These are phyloP conservation scores for Elongisporangium undulatum DNA, from an alignment of 352 stramenopile genomes.

Conservation along the genomic window DNA sequence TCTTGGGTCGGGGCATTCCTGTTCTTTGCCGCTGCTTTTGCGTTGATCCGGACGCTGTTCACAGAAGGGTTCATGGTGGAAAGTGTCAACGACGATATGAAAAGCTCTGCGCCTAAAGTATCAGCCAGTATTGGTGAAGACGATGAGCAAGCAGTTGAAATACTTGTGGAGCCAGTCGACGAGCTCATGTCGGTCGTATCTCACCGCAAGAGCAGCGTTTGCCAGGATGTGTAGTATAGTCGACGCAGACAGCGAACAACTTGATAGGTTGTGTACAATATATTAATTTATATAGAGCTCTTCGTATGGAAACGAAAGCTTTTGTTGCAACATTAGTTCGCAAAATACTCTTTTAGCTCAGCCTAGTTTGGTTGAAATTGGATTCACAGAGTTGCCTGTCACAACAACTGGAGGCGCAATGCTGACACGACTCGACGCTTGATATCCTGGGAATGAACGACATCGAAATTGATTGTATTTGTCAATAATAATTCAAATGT, in stretches of 20 bases:
- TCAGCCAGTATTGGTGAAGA: not conserved
- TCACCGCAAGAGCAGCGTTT: not conserved
- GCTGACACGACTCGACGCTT: no score
- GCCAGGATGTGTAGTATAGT: not conserved
- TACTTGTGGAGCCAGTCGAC: not conserved
- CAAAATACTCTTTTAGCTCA: no score
- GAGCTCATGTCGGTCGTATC: not conserved
- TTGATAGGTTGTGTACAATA: not conserved
- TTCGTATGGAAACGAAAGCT: no score
- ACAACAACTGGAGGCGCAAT: no score
- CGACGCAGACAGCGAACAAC: not conserved
- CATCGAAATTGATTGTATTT: no score
- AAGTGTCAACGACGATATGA: not conserved
- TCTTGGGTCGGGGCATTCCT: not conserved
- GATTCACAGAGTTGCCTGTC: no score
- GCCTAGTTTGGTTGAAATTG: no score
- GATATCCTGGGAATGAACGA: no score
- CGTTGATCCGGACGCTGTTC: not conserved
- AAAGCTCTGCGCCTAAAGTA: not conserved
- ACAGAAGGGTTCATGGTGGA: conserved; percentile 3
- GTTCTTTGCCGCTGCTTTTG: not conserved
- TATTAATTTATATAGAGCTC: not conserved
- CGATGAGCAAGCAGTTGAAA: not conserved
- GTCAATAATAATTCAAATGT: no score
- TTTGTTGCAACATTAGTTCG: no score